Percentiles rank a stretch among this genome's conserved stretches.
phyloP scores from a whole-genome alignment of 2,329 filamentous ascomycete species.

The Calonectria honghensis region DNA sequence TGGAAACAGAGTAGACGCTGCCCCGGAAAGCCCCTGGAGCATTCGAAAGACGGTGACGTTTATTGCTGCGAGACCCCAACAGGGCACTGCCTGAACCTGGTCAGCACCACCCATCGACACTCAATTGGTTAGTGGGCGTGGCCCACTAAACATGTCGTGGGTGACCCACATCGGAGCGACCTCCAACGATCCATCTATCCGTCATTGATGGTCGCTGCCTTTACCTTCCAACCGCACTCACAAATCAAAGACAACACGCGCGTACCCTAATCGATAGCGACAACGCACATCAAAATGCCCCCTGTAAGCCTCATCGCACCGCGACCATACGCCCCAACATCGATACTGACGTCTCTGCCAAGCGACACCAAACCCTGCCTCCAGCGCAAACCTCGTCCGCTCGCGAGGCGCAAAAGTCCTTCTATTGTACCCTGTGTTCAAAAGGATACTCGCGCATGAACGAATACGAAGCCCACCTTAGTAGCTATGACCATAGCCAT shows the following conservation, averaged over 20 bases:
- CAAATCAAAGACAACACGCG: not conserved
- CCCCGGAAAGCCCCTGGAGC: conserved; percentile 38
- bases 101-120: conserved; percentile 47
- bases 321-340: conserved; percentile 57
- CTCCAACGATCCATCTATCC: not conserved
- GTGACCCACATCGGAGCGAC: not conserved
- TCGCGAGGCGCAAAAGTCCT: conserved; percentile 85
- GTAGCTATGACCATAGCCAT: conserved; percentile 96
- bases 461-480: conserved; percentile 95
- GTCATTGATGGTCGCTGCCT: conserved; percentile 3
- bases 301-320: conserved; percentile 70
- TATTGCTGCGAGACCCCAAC: conserved; percentile 39
- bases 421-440: conserved; percentile 90
- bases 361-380: conserved; percentile 74
- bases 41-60: conserved; percentile 51
- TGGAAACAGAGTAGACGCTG: not conserved
- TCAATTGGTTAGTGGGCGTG: conserved; percentile 46
- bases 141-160: not conserved
- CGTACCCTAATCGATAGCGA: not conserved
- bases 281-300: conserved; percentile 66
- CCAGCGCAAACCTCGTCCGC: conserved; percentile 78
- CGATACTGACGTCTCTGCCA: conserved; percentile 55
- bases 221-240: conserved; percentile 2
- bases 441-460: conserved; percentile 97
- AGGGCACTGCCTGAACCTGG: conserved; percentile 35